Conservation (phyloP, 179 eudicot species). For the Actinidia chinensis region DNA sequence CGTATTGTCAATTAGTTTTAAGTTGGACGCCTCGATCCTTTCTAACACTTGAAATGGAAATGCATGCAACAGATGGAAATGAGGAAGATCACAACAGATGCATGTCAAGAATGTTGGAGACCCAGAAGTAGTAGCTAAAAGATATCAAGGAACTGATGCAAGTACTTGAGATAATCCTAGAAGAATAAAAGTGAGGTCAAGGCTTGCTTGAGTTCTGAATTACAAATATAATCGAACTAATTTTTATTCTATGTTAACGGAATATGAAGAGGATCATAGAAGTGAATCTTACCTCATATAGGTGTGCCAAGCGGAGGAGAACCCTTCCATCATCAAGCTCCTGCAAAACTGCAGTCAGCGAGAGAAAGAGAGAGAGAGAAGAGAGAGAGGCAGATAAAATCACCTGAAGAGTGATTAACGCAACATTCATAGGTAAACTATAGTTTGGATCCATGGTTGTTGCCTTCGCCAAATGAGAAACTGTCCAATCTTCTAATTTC, state of each 20-base stretch:
- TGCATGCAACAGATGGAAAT: not conserved
- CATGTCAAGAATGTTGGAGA: not conserved
- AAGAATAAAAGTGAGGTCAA: not conserved
- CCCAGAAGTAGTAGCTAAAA: constrained; percentile 6
- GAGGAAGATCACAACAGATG: not conserved
- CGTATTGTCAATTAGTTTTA: too few relatives aligned
- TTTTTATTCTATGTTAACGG: not conserved
- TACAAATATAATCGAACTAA: not conserved
- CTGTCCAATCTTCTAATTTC: constrained; percentile 61
- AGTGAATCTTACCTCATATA: constrained; percentile 61
- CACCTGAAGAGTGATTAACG: constrained; percentile 86
- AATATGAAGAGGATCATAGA: not conserved
- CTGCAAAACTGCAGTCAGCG: constrained; percentile 39
- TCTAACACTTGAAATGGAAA: not conserved
- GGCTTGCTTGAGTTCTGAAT: not conserved
- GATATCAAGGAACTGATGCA: not conserved
- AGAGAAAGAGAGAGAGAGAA: constrained; percentile 16
- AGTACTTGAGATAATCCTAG: not conserved
- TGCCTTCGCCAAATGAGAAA: constrained; percentile 46
- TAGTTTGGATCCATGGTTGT: constrained; percentile 69
- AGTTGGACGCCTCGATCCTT: too few relatives aligned
- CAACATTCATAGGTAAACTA: constrained; percentile 78
- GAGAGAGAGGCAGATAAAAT: constrained; percentile 7
- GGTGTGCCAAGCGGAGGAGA: constrained; percentile 83
- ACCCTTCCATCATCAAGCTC: constrained; percentile 69